phyloP scores from a whole-genome alignment of 164 flowering plant genomes.

The Vitis amurensis region DNA sequence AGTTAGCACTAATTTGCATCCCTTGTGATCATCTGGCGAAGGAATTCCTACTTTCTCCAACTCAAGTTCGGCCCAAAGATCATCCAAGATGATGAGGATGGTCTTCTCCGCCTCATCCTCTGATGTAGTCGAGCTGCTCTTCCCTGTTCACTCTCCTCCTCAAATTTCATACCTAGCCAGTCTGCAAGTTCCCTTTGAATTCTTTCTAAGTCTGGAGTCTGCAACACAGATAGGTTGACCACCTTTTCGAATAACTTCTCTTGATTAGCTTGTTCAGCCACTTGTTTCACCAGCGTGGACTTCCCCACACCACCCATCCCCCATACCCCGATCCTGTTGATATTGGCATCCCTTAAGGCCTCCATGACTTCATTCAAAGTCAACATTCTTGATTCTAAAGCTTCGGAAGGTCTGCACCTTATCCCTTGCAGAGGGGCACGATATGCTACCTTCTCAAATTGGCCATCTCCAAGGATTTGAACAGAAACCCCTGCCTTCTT shows the following conservation, averaged over 20 bases:
- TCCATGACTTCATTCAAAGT: not conserved
- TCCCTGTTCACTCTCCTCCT: too few species aligned
- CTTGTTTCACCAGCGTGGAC: conserved; percentile 3
- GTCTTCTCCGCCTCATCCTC: too few species aligned
- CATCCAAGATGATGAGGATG: too few species aligned
- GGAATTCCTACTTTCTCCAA: too few species aligned
- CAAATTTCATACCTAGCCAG: too few species aligned
- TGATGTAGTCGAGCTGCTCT: too few species aligned
- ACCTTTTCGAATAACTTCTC: too few species aligned
- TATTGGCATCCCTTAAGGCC: not conserved
- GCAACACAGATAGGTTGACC: accelerated
- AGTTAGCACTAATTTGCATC: too few species aligned
- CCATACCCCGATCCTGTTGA: conserved; percentile 7
- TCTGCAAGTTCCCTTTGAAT: too few species aligned
- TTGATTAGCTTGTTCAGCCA: not conserved
- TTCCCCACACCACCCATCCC: conserved; percentile 15
- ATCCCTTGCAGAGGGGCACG: not conserved
- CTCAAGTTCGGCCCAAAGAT: too few species aligned
- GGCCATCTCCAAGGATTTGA: not conserved
- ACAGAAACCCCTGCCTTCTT: not conserved
- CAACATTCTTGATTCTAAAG: not conserved
- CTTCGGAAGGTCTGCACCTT: not conserved
- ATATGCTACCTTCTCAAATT: not conserved
- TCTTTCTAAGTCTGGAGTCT: too few species aligned
- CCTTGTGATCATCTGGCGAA: too few species aligned